Conservation (phyloP, 176 grass and related monocot genomes). For the Oropetium thomaeum region DNA sequence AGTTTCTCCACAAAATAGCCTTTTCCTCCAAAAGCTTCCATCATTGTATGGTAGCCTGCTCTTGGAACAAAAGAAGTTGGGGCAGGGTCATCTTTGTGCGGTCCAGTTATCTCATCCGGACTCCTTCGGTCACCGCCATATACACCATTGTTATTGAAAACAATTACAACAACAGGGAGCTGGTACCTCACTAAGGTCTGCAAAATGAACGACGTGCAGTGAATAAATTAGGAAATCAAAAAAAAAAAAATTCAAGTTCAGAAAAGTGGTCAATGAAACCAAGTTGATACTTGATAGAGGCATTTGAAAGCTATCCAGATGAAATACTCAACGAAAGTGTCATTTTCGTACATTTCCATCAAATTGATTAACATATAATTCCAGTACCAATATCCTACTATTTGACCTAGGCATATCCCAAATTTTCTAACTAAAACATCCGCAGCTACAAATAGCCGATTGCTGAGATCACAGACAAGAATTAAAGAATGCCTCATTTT, state of each 20-base stretch:
- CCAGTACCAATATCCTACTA: background rate
- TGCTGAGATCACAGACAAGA: background rate
- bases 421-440: conserved; percentile 10
- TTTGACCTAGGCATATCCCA: background rate
- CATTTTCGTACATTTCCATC: background rate
- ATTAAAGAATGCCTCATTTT: background rate
- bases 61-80: conserved; percentile 87
- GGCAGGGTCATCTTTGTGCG: conserved; percentile 85
- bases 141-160: conserved; percentile 96
- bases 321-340: background rate
- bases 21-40: conserved; percentile 87
- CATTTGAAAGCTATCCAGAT: background rate
- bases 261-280: background rate
- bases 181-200: conserved; percentile 94
- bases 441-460: background rate
- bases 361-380: background rate
- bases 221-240: background rate
- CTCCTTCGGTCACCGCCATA: conserved; percentile 87
- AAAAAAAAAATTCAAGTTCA: background rate
- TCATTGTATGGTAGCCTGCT: conserved; percentile 80
- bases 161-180: conserved; percentile 68
- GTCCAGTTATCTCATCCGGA: conserved; percentile 74
- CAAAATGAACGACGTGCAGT: background rate
- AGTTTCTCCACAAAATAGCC: conserved; percentile 63
- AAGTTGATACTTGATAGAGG: background rate